A percentile compares a stretch with the other conserved stretches of the same genome.
Evolutionary conservation across 176 grass and related monocot species (phyloP).

Genomic region (Rhynchospora pubera): DNA sequence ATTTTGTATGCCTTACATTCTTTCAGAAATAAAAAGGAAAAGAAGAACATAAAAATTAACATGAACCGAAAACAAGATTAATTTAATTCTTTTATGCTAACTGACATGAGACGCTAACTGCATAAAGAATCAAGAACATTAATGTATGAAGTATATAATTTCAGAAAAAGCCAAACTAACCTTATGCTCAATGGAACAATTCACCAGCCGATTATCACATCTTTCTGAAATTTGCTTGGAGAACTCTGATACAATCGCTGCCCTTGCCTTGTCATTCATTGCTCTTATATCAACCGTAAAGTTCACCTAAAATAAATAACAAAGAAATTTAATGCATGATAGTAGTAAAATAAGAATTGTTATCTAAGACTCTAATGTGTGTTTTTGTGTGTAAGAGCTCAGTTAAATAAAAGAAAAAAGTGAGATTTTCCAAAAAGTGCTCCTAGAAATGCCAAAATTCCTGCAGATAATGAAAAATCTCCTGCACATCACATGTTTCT

Average conservation of each 20-base stretch:
- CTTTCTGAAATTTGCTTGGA: slow-evolving; percentile 50
- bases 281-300: slow-evolving; percentile 90
- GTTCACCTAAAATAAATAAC: slow-evolving; percentile 54
- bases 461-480: background rate
- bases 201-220: slow-evolving; percentile 61
- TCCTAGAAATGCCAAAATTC: background rate
- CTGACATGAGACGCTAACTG: background rate
- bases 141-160: background rate
- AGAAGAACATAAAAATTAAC: background rate
- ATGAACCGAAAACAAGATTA: background rate
- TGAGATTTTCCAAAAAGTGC: background rate
- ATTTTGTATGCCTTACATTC: background rate
- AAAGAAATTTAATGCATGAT: background rate
- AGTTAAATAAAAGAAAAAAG: background rate
- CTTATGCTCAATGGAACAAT: slow-evolving; percentile 70
- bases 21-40: background rate
- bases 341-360: background rate
- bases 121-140: background rate
- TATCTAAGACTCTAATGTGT: background rate
- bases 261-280: slow-evolving; percentile 64
- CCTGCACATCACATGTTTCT: background rate
- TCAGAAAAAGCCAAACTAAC: slow-evolving; percentile 14
- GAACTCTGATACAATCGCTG: slow-evolving; percentile 62
- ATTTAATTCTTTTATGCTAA: background rate
- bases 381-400: background rate